Conservation (phyloP, 805 yeast species). For the Pichia insulana region DNA sequence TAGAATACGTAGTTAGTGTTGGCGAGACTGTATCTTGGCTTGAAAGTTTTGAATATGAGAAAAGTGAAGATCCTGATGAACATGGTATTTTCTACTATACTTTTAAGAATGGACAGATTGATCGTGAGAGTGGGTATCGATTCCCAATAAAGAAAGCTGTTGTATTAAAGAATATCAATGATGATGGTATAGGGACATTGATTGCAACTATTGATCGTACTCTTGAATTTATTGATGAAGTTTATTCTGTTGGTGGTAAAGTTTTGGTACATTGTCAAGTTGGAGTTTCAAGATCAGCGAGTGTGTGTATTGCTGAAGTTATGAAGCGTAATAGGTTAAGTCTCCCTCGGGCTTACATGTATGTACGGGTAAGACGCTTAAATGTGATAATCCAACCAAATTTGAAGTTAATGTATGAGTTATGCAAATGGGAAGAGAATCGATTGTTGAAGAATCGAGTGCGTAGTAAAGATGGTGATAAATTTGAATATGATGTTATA, state of each 20-base stretch:
- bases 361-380: constrained; percentile 80
- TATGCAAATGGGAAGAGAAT: constrained; percentile 59
- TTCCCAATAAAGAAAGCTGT: constrained; percentile 38
- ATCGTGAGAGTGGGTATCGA: constrained; percentile 14
- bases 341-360: constrained; percentile 73
- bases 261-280: constrained; percentile 88
- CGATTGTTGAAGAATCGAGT: constrained; percentile 14
- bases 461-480: not conserved
- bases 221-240: constrained; percentile 55
- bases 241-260: constrained; percentile 35
- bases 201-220: constrained; percentile 53
- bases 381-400: constrained; percentile 94
- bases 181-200: constrained; percentile 83
- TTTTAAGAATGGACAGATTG: constrained; percentile 15
- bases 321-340: constrained; percentile 66
- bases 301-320: constrained; percentile 91
- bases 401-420: constrained; percentile 81
- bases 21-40: constrained; percentile 76
- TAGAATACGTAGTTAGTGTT: constrained; percentile 70
- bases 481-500: constrained; percentile 20
- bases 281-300: constrained; percentile 91
- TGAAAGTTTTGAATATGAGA: constrained; percentile 14
- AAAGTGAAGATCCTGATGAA: constrained; percentile 12
- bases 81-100: constrained; percentile 25
- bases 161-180: constrained; percentile 68